Percentiles rank a stretch among this genome's conserved stretches.
These are phyloP conservation scores for Pelagomonas calceolata DNA, from an alignment of 108 stramenopile species.

Conservation along the genomic window DNA sequence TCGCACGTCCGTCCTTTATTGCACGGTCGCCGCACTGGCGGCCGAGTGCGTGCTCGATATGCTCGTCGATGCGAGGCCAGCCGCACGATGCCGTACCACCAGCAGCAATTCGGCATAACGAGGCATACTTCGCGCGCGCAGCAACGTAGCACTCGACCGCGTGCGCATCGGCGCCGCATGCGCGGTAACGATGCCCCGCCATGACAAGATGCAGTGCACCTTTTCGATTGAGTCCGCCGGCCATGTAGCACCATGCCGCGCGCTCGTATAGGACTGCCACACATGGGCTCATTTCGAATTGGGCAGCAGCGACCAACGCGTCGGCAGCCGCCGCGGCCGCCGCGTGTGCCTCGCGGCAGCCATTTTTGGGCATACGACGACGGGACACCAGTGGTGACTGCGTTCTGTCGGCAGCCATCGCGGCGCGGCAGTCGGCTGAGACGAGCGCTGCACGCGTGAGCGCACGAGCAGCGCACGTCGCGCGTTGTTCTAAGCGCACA, in stretches of 20 bases:
- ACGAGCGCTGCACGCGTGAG: not conserved
- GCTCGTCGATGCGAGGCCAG: not conserved
- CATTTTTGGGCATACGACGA: no score
- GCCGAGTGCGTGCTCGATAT: not conserved
- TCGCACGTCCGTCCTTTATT: no score
- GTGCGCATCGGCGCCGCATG: not conserved
- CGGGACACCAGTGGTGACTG: no score
- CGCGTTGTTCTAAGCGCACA: not conserved
- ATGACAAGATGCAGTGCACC: not conserved
- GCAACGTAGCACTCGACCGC: not conserved
- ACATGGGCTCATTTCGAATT: not conserved
- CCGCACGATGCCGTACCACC: not conserved
- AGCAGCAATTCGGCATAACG: no score
- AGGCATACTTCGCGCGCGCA: no score
- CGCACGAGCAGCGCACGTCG: not conserved
- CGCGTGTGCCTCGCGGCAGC: no score
- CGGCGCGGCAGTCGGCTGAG: not conserved
- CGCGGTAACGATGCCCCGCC: not conserved
- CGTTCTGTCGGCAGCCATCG: no score
- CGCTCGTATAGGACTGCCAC: not conserved
- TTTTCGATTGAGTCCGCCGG: not conserved
- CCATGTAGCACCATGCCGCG: not conserved
- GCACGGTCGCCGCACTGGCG: no score
- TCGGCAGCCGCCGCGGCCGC: not conserved
- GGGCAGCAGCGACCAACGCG: not conserved